phyloP scores from a whole-genome alignment of 345 rosid species.

The Sisymbrium irio region DNA sequence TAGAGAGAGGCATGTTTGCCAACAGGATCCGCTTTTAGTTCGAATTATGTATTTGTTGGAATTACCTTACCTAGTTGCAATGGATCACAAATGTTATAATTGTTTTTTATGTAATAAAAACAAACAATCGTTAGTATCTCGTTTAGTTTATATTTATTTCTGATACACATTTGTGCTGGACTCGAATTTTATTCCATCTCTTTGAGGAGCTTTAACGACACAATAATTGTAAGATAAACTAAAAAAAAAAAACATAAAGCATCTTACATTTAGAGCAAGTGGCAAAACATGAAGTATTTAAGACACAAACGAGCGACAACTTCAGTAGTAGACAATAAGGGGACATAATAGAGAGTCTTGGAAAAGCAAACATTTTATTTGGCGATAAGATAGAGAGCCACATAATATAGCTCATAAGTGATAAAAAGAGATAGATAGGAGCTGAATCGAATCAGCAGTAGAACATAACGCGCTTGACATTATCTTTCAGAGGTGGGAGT shows the following conservation, averaged over 20 bases:
- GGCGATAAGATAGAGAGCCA: not conserved
- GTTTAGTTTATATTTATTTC: too few species aligned
- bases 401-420: not conserved
- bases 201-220: too few species aligned
- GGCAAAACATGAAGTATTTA: not conserved
- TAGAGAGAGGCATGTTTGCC: too few species aligned
- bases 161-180: too few species aligned
- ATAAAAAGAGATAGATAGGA: not conserved
- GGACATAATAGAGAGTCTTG: not conserved
- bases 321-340: not conserved
- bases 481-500: conserved; percentile 88
- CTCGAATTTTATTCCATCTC: too few species aligned
- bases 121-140: too few species aligned
- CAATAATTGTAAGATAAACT: too few species aligned
- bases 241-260: not conserved
- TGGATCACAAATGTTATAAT: too few species aligned
- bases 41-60: not conserved
- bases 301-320: not conserved
- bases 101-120: too few species aligned
- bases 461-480: conserved; percentile 94
- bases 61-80: too few species aligned
- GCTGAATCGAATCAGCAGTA: conserved; percentile 50
- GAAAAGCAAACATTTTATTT: not conserved
- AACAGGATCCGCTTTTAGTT: not conserved
- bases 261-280: not conserved